Evolutionary conservation across 768 basidiomycete species (phyloP).

Genomic region (Pilatotrama ljubarskyi): DNA sequence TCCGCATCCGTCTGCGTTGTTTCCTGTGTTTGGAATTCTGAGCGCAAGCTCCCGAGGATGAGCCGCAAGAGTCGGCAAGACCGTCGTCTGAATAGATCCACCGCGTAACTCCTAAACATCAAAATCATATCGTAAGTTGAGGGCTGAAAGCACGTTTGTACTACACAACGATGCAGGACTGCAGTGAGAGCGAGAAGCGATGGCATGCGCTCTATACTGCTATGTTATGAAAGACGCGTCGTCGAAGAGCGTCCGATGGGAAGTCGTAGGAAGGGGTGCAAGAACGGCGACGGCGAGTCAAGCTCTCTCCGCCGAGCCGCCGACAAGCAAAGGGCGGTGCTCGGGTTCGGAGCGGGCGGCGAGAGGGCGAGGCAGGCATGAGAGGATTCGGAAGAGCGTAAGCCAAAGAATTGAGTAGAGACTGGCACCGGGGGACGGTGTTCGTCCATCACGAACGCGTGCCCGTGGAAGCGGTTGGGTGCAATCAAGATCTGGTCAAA

Average conservation of each 20-base stretch:
- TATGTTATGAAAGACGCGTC: no score
- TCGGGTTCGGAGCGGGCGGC: constrained; percentile 1
- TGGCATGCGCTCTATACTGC: no score
- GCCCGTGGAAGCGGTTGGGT: neutral
- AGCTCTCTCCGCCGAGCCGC: neutral
- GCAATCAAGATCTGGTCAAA: constrained; percentile 2
- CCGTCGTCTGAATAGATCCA: no score
- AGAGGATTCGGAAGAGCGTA: neutral
- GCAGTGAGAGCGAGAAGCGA: no score
- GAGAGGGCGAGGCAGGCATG: neutral
- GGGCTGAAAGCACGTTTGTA: no score
- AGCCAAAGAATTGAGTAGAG: neutral
- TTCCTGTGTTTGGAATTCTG: neutral
- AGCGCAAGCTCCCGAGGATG: neutral
- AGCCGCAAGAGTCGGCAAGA: no score
- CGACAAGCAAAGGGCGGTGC: neutral
- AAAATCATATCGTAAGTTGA: no score
- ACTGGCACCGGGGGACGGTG: neutral
- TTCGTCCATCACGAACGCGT: constrained; percentile 7
- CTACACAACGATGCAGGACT: no score
- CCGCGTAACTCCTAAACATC: no score
- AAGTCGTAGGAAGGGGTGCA: neutral
- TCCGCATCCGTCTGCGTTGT: neutral
- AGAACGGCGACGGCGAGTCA: neutral
- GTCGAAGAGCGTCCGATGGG: no score